Evolutionary conservation across 2,329 filamentous ascomycete species (phyloP), one percentile per base, ranked within the genome.

Genomic region (Botrytis galanthina): DNA sequence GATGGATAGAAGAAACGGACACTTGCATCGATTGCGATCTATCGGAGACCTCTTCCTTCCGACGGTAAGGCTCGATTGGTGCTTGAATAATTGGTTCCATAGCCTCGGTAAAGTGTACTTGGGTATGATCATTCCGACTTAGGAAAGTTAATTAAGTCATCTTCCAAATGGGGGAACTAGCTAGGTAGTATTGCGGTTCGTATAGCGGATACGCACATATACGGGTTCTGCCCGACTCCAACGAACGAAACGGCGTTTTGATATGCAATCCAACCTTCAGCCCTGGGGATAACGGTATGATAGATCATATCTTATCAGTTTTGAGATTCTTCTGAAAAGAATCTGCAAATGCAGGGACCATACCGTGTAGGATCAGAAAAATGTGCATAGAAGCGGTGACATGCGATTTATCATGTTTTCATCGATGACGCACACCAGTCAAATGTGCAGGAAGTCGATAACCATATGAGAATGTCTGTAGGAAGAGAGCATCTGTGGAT

Each of bases 261-360:
- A 18, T 54, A 54, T 54, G 16, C 12, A 54, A 39, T 22, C 3
- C n/a, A 57, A 42, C 5, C 20, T 42, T 29, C 37, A 57, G 35
- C 26, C 9, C 48, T 54, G 64, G 42, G 26, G 5, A 14, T 7
- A 14, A 35, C 29, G 35, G 44, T 29, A 42, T 39, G 46, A 39
- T 29, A 57, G 18, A 57, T 57, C 48, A 69, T 57, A 57, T 69
- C 66, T 32, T 42, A 57, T 69, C 66, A 26, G 18, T 57, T 26
- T 42, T 44, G 35, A 69, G n/a, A 42, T 20, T 29, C 10, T 54
- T 68, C 26, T n/a, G 51, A 57, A 51, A 57, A 69, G 29, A 44
- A 14, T 22, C 20, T n/a, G n/a, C 6, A 69, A 42, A 69, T 69
- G 48, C 66, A 69, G 66, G 66, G 66, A 57, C 66, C 48, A 42